Conservation (phyloP, 768 basidiomycete species). For the Naganishia vishniacii region DNA sequence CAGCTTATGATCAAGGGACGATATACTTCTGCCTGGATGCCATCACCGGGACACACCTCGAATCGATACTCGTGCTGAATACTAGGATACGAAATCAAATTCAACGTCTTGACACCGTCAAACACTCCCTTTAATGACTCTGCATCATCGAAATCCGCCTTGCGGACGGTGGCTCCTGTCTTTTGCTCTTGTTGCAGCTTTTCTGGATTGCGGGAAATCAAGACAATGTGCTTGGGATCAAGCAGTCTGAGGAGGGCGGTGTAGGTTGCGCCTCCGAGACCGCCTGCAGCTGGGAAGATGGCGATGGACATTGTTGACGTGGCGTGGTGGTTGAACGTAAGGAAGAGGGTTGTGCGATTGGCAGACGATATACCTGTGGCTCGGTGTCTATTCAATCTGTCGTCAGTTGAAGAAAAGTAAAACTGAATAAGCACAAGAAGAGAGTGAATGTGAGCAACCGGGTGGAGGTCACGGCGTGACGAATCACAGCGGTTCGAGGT, state of each 20-base stretch:
- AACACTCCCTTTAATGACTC: constrained; percentile 18
- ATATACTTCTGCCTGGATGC: not conserved
- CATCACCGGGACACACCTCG: constrained; percentile 5
- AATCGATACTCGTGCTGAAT: constrained; percentile 26
- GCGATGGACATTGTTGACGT: no score
- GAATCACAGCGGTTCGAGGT: no score
- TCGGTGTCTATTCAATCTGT: no score
- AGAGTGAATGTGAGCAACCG: no score
- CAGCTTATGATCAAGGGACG: not conserved
- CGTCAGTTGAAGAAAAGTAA: no score
- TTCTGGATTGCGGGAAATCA: constrained; percentile 6
- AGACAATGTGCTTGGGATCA: not conserved
- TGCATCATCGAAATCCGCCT: constrained; percentile 23
- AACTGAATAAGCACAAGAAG: no score
- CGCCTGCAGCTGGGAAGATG: constrained; percentile 31
- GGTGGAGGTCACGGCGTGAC: no score
- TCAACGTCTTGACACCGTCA: constrained; percentile 24
- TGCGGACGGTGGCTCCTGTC: constrained; percentile 3
- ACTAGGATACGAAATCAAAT: constrained; percentile 25
- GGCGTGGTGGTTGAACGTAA: no score
- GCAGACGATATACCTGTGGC: no score
- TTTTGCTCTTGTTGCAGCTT: not conserved
- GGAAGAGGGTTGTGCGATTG: no score
- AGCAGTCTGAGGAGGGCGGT: constrained; percentile 3
- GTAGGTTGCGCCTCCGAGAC: constrained; percentile 24